These are phyloP conservation scores for Baorangia bicolor DNA, from an alignment of 768 basidiomycete species.

Conservation along the genomic window DNA sequence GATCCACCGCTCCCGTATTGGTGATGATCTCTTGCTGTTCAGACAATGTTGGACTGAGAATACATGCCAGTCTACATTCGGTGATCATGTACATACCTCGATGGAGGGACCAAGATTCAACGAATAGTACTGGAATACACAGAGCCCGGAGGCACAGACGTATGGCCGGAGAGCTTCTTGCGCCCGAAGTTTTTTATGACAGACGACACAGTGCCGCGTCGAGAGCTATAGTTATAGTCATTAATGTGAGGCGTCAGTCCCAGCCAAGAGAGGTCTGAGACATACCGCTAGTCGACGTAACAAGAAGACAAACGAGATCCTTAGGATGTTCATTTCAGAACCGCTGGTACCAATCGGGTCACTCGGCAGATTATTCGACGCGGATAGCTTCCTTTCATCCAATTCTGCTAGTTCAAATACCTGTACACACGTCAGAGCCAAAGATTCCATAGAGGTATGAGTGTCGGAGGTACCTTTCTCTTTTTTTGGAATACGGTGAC, in stretches of 20 bases:
- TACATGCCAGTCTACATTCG: neutral
- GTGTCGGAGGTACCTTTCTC: conserved; percentile 27
- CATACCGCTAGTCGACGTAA: conserved; percentile 60
- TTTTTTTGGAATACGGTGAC: conserved; percentile 38
- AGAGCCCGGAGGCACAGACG: conserved; percentile 64
- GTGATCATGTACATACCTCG: conserved; percentile 43
- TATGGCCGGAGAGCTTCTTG: conserved; percentile 70
- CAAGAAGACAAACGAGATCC: conserved; percentile 65
- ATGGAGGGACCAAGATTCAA: conserved; percentile 65
- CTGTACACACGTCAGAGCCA: conserved; percentile 3
- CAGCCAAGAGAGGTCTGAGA: neutral
- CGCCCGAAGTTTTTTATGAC: conserved; percentile 55
- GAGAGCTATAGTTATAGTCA: conserved; percentile 47
- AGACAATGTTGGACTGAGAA: neutral
- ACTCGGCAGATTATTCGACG: conserved; percentile 47
- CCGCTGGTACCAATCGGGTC: conserved; percentile 46
- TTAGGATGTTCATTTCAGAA: conserved; percentile 53
- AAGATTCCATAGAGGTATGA: neutral
- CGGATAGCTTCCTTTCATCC: conserved; percentile 39
- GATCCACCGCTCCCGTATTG: conserved; percentile 63
- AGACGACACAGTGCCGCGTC: conserved; percentile 71
- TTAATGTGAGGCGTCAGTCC: neutral
- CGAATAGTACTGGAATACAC: conserved; percentile 67
- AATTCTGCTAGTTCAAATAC: conserved; percentile 38
- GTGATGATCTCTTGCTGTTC: conserved; percentile 68